Evolutionary conservation across 176 grass and related monocot species (phyloP), one percentile per base, ranked within the genome.

Genomic region (Bolboschoenus planiculmis): DNA sequence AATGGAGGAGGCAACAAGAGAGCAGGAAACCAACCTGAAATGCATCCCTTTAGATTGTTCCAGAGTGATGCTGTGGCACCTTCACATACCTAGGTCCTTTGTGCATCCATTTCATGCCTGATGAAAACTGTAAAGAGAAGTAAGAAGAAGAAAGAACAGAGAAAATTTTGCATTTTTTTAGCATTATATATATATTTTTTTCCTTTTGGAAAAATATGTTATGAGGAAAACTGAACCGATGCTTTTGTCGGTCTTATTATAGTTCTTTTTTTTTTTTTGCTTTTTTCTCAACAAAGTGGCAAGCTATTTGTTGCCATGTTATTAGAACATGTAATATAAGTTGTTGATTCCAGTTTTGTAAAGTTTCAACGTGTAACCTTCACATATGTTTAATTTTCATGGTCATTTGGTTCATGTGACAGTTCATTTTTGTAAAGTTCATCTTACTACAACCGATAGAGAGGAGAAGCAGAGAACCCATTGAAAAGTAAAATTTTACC

Each of bases 1-100:
- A 57, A 54, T 43, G 34, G 53, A 90, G 56, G 80, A 70, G 72
- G 27, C 36, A 6, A 82, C 39, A 4, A 57, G 23, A 11, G 26
- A 54, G 23, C 39, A 88, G 3, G 66, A 78, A 40, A 78, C 26
- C 39, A 78, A 77, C 43, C 26, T 56, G 61, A 88, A 77, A 53
- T 83, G 74, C 51, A 51, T 91, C 24, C 82, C 84, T 65, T 85
- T 44, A 60, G 53, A 88, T 43, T 92, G 94, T 60, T 94, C 89
- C 20, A 78, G 44, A 37, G 73, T 91, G 53, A 83, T 88, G 86
- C 0, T 83, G 56, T 97, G 89, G 91, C 71, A 85, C 58, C 84
- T 97, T 79, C 61, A 84, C 27, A 84, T 90, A 65, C 91, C 91
- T 78, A 88, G 43, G 78, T 62, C 83, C 16, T 48, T 82, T 65